phyloP scores from a whole-genome alignment of 208 protist genomes.

The Crithidia acanthocephali region DNA sequence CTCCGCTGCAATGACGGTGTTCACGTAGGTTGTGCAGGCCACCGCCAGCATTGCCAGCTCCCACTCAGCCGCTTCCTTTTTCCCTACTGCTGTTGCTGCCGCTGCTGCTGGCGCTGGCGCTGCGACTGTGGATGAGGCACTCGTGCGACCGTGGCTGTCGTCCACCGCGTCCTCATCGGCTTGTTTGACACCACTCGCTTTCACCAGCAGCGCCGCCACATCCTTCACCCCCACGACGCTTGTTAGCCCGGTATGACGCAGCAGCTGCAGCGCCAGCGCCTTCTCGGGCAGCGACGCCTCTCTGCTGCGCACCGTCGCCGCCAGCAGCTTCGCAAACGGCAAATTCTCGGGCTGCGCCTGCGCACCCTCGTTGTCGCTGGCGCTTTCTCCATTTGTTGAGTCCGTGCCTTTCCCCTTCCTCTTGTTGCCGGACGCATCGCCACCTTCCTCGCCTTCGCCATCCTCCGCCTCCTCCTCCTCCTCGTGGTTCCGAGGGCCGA shows the following conservation, averaged over 20 bases:
- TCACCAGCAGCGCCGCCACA: slow-evolving; percentile 15
- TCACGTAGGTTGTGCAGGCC: slow-evolving; percentile 25
- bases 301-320: slow-evolving; percentile 17
- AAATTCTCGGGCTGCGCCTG: slow-evolving; percentile 27
- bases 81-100: background rate
- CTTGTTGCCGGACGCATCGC: background rate
- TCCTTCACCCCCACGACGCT: slow-evolving; percentile 11
- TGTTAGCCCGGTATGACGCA: slow-evolving; percentile 25
- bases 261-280: slow-evolving; percentile 30
- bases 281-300: slow-evolving; percentile 31
- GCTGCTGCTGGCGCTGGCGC: background rate
- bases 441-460: too few species aligned
- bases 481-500: slow-evolving; percentile 11
- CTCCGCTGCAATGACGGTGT: slow-evolving; percentile 14
- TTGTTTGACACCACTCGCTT: background rate
- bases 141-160: background rate
- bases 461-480: slow-evolving; percentile 1
- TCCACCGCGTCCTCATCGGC: background rate
- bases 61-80: slow-evolving; percentile 6
- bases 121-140: background rate
- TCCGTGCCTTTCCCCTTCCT: background rate
- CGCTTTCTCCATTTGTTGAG: background rate
- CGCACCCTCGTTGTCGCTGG: background rate
- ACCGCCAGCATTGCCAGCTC: slow-evolving; percentile 16
- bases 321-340: slow-evolving; percentile 29